Base-by-base conservation (phyloP, 352 stramenopile species). In the Globisporangium okanoganense region DNA sequence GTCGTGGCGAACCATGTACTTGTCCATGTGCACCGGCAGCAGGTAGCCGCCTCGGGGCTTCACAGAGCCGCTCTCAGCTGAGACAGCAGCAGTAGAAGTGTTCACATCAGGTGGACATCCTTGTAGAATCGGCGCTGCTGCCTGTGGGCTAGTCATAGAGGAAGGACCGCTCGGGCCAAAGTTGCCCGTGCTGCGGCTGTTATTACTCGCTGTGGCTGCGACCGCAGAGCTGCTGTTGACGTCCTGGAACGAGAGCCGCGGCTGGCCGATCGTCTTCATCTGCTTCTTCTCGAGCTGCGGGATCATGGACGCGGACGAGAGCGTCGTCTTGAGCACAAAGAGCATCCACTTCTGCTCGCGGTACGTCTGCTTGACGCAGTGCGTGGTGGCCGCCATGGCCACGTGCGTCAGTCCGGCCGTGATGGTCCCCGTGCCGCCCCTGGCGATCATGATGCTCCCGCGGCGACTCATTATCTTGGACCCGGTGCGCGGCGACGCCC, bases 281-380 rank as follows among this genome's bases (percentile, higher is more conserved):
- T 86, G 73, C 56, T 90, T 90, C 67, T 87, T 90, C 35, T 92
- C 79, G 12, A 92, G 71, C 38, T 72, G 65, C 22, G 79, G 78
- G 38, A 87, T 75, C 78, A 90, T 88, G 4, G 65, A 64, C 20
- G 79, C 68, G 0, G 76, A 88, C 9, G 82, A 92, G 2, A 90
- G 62, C 35, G 75, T 81, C 16, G 82, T 83, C 52, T 88, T 88
- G 29, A 92, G 67, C 41, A 88, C 62, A 48, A 85, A 88, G 31
- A 86, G 67, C 62, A 75, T 84, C 82, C 82, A 92, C 40, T 85
- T 88, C 14, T 82, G 73, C 27, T 88, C 78, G 22, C 76, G 72
- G 20, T 78, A 88, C 2, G 61, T 81, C 49, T 88, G 76, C 16
- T 75, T 73, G 9, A 88, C 69, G 35, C 79, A 92, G 20, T 78